Conservation (phyloP, 805 yeast species). For the Teunomyces pallodes region DNA sequence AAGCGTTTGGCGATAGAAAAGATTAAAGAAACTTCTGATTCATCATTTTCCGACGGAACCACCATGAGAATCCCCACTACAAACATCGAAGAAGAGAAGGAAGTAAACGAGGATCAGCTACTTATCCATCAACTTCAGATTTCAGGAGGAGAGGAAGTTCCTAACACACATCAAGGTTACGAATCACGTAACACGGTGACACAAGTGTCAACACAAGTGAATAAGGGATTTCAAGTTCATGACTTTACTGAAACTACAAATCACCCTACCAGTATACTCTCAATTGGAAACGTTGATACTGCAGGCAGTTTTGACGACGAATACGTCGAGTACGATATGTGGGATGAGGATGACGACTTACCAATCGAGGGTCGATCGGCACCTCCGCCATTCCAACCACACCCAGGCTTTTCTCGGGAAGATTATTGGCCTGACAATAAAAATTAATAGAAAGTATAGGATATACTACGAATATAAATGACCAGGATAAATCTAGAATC, state of each 20-base stretch:
- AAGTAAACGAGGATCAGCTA: neutral
- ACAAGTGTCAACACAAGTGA: neutral
- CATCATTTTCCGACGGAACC: neutral
- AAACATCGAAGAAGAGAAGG: neutral
- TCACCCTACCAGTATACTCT: neutral
- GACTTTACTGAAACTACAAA: neutral
- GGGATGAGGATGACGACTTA: conserved; percentile 13
- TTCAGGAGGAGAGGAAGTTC: neutral
- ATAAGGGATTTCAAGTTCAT: neutral
- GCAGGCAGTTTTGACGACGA: conserved; percentile 22
- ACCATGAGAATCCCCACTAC: neutral
- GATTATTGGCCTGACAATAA: conserved; percentile 43
- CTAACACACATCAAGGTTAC: neutral
- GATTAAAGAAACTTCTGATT: neutral
- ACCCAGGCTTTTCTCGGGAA: conserved; percentile 42
- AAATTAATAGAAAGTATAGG: conserved; percentile 3
- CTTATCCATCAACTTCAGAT: neutral
- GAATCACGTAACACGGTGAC: neutral
- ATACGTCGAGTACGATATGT: conserved; percentile 24
- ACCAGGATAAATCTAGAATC: conserved; percentile 8
- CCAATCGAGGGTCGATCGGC: conserved; percentile 6
- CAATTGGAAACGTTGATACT: neutral
- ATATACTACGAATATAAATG: neutral
- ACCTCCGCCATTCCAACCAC: conserved; percentile 46
- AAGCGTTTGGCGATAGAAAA: neutral